A percentile compares a stretch with the other conserved stretches of the same genome.
These are phyloP conservation scores for Herpetomonas tarakana DNA, from an alignment of 208 protist genomes.

Conservation along the genomic window DNA sequence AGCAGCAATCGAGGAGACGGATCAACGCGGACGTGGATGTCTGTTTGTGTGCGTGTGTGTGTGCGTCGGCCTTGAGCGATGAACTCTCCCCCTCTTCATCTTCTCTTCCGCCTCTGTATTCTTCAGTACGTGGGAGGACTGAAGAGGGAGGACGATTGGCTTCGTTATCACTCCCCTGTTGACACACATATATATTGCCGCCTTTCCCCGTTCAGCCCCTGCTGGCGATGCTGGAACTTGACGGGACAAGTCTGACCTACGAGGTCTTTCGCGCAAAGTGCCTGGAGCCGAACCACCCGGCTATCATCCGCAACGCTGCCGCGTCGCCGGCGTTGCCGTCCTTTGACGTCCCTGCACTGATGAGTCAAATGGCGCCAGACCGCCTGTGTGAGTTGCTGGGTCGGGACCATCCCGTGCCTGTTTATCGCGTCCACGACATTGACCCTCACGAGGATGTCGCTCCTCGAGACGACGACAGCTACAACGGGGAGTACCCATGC, in stretches of 20 bases:
- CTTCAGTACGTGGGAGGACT: no score
- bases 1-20: no score
- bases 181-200: no score
- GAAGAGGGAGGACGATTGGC: no score
- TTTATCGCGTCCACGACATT: slow-evolving; percentile 21
- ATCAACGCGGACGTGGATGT: no score
- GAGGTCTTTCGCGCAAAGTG: slow-evolving; percentile 54
- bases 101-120: no score
- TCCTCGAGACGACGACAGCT: not conserved
- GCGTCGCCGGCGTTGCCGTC: not conserved
- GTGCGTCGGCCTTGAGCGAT: no score
- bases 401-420: slow-evolving; percentile 24
- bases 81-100: no score
- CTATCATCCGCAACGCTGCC: slow-evolving; percentile 57
- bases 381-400: slow-evolving; percentile 12
- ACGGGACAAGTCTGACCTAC: slow-evolving; percentile 54
- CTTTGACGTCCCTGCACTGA: slow-evolving; percentile 26
- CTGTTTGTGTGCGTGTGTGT: no score
- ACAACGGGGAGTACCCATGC: slow-evolving; percentile 10
- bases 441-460: not conserved
- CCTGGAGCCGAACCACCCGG: slow-evolving; percentile 62
- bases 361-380: slow-evolving; percentile 19
- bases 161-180: no score
- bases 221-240: slow-evolving; percentile 66
- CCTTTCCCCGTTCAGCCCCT: no score